Base-by-base conservation (phyloP, 1,284 basidiomycete genomes). In the Tylopilus sp. region DNA sequence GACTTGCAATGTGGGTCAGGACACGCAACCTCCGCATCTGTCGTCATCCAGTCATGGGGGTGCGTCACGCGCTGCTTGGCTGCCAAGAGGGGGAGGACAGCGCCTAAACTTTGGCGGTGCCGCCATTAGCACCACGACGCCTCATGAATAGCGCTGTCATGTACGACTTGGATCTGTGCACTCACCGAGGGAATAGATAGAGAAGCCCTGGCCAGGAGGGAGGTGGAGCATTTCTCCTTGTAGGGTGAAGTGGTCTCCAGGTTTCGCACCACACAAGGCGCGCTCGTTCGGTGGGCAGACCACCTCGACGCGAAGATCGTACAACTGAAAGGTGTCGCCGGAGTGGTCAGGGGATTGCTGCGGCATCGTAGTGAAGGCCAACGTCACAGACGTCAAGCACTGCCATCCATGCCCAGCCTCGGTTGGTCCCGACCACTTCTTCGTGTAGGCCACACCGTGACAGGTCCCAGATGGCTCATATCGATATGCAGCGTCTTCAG, bases 31-130 rank as follows among this genome's bases (percentile, higher is more conserved):
- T 82, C 77, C 1, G 73, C 73, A 56, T 85, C 82, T 1, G 80
- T 81, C 4, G 79, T 69, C 77, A 85, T 83, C 82, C 83, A 85
- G 60, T 85, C 83, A 51, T 78, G 75, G 2, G 68, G 56, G 44
- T 80, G 65, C 1, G 75, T 77, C 18, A 67, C 65, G 2, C 82
- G 73, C 54, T 84, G 82, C 61, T 83, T 84, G 17, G 81, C 81
- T 15, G 82, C 78, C 11, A 85, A 68, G 11, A 85, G 67, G 3
- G 81, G 81, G 7, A 85, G 71, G 14, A 85, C 72, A 11, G 80
- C 71, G 26, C 72, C 82, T 83, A 50, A n/a, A 15, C 15, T 29
- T 33, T 5, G 15, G 9, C 12, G 15, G 24, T 24, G 18, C 15
- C 6, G 18, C 15, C 6, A 17, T 41, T 12, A 42, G 11, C 12